These are phyloP conservation scores for Apiotrichum brassicae DNA, from an alignment of 1,284 basidiomycete genomes.

Conservation along the genomic window DNA sequence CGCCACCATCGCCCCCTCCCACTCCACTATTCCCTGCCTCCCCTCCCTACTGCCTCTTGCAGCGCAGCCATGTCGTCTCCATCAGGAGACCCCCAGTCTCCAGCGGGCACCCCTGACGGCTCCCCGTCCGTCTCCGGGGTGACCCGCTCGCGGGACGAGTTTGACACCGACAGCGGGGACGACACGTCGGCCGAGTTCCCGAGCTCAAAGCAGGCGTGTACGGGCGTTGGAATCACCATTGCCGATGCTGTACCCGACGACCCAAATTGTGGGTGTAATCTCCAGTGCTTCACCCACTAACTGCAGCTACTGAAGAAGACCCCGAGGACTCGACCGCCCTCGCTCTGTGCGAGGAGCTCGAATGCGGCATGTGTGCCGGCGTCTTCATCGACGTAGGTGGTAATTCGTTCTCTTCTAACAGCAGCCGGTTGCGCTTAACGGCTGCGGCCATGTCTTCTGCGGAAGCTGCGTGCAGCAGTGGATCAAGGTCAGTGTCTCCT, in stretches of 20 bases:
- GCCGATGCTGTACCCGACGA: not conserved
- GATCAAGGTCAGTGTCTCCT: slow-evolving; percentile 15
- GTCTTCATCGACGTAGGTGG: slow-evolving; percentile 20
- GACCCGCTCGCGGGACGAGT: slow-evolving; percentile 11
- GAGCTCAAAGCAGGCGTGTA: slow-evolving; percentile 11
- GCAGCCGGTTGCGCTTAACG: slow-evolving; percentile 22
- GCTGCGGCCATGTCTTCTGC: slow-evolving; percentile 24
- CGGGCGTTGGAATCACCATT: not conserved
- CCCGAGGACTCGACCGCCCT: not conserved
- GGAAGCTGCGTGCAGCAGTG: slow-evolving; percentile 21
- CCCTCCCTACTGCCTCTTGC: too few relatives aligned
- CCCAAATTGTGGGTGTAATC: not conserved
- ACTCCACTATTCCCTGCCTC: not conserved
- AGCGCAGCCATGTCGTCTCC: not conserved
- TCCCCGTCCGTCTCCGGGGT: not conserved
- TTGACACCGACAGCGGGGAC: slow-evolving; percentile 8
- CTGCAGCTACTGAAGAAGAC: too few relatives aligned
- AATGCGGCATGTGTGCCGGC: slow-evolving; percentile 23
- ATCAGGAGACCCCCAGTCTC: not conserved
- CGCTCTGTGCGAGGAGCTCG: slow-evolving; percentile 18
- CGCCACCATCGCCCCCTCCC: not conserved
- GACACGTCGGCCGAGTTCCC: slow-evolving; percentile 1
- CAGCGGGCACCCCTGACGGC: not conserved
- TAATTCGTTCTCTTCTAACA: not conserved
- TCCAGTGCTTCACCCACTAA: too few relatives aligned